phyloP scores from a whole-genome alignment of 805 yeast genomes.

The Tetrapisispora taiwanensis region DNA sequence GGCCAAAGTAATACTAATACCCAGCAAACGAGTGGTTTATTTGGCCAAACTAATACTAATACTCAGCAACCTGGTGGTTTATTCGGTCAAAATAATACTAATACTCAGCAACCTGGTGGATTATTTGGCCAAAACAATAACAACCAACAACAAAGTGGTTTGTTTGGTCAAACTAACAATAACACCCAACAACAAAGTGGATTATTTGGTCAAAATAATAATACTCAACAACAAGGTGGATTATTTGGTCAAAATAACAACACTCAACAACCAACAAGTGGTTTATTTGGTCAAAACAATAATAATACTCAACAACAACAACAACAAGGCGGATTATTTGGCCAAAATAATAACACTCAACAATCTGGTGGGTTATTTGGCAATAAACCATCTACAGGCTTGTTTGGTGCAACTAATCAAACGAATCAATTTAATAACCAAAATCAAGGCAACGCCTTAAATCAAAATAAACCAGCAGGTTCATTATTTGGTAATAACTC shows the following conservation, averaged over 20 bases:
- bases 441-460: constrained; percentile 7
- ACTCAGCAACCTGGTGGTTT: constrained; percentile 11
- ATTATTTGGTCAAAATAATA: constrained; percentile 18
- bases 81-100: constrained; percentile 12
- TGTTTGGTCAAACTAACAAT: constrained; percentile 34
- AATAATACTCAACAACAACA: constrained; percentile 9
- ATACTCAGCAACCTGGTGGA: constrained; percentile 11
- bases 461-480: constrained; percentile 23
- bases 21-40: constrained; percentile 27
- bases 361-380: constrained; percentile 12
- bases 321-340: constrained; percentile 30
- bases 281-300: constrained; percentile 18
- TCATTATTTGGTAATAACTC: constrained; percentile 3
- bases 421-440: constrained; percentile 7
- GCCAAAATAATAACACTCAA: constrained; percentile 19
- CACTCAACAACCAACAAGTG: constrained; percentile 14
- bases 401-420: not conserved
- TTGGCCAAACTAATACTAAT: constrained; percentile 2
- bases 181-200: constrained; percentile 13
- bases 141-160: constrained; percentile 15
- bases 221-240: constrained; percentile 13
- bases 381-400: constrained; percentile 6
- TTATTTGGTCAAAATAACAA: constrained; percentile 18
- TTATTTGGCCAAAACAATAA: constrained; percentile 17
- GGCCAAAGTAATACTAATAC: constrained; percentile 24